phyloP scores from a whole-genome alignment of 2,329 filamentous ascomycete species.

The Aspergillus bombycis region DNA sequence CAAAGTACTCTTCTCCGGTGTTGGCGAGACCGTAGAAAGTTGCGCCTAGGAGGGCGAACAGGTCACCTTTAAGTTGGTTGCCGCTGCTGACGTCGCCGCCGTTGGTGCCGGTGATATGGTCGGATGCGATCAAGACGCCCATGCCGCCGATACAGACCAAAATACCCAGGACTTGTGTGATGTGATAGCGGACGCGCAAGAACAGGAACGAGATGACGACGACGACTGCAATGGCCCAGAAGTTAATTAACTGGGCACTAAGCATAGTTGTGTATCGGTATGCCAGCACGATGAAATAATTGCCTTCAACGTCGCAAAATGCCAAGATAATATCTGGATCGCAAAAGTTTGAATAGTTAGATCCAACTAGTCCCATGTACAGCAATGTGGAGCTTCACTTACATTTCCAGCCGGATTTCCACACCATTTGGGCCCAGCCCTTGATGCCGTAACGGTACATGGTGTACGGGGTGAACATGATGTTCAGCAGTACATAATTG shows the following conservation, averaged over 20 bases:
- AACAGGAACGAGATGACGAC: slow-evolving; percentile 81
- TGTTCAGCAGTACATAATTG: slow-evolving; percentile 83
- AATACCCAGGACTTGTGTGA: slow-evolving; percentile 83
- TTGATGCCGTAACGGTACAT: slow-evolving; percentile 77
- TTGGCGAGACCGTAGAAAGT: slow-evolving; percentile 91
- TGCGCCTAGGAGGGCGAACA: slow-evolving; percentile 87
- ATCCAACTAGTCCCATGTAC: not conserved
- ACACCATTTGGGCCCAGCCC: slow-evolving; percentile 66
- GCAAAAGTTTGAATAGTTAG: slow-evolving; percentile 1
- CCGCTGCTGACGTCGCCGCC: slow-evolving; percentile 59
- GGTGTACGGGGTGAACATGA: slow-evolving; percentile 80
- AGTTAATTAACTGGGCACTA: slow-evolving; percentile 93
- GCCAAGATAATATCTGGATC: slow-evolving; percentile 75
- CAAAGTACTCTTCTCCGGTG: slow-evolving; percentile 91
- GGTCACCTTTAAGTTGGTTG: slow-evolving; percentile 85
- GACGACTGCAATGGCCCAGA: slow-evolving; percentile 96
- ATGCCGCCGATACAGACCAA: slow-evolving; percentile 88
- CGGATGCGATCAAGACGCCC: slow-evolving; percentile 82
- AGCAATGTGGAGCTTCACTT: slow-evolving; percentile 15
- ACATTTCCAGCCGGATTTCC: slow-evolving; percentile 83
- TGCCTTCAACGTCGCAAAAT: slow-evolving; percentile 93
- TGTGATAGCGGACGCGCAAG: slow-evolving; percentile 85
- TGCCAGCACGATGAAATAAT: slow-evolving; percentile 95
- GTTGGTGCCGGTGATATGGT: slow-evolving; percentile 78
- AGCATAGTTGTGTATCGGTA: slow-evolving; percentile 92